These are phyloP conservation scores for Amphicarpaea edgeworthii DNA, from an alignment of 306 rosid genomes.

Conservation along the genomic window DNA sequence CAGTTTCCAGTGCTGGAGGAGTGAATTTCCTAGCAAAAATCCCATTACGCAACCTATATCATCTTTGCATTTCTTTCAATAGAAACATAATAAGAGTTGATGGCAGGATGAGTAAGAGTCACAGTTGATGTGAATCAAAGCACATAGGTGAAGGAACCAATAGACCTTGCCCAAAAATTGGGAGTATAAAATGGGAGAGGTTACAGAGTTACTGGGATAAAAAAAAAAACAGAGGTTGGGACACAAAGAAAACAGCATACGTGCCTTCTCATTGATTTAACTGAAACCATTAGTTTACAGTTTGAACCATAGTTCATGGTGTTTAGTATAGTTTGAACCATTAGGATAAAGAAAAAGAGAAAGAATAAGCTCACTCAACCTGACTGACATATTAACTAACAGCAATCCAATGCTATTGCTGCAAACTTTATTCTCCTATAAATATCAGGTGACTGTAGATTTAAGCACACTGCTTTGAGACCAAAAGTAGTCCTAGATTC, in stretches of 20 bases:
- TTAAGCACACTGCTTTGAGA: no score
- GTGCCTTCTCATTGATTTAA: neutral
- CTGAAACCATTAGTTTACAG: neutral
- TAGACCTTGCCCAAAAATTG: no score
- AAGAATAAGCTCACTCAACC: conserved; percentile 1
- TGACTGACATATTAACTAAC: no score
- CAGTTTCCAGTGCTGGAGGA: no score
- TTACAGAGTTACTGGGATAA: neutral
- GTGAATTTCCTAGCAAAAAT: no score
- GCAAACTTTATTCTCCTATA: no score
- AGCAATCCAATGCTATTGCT: no score
- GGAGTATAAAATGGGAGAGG: no score
- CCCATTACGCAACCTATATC: neutral
- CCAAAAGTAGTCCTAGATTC: no score
- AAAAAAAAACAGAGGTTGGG: neutral
- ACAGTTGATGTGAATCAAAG: neutral
- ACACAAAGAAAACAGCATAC: neutral
- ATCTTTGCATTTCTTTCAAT: conserved; percentile 1
- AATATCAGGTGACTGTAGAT: no score
- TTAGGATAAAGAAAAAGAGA: conserved; percentile 19
- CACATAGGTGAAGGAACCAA: neutral
- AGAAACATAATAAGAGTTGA: neutral
- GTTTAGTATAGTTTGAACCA: neutral
- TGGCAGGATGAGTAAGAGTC: neutral
- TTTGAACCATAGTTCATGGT: neutral